These are phyloP conservation scores for Hypoxylon sp. DNA, from an alignment of 2,329 filamentous ascomycete species.

Conservation along the genomic window DNA sequence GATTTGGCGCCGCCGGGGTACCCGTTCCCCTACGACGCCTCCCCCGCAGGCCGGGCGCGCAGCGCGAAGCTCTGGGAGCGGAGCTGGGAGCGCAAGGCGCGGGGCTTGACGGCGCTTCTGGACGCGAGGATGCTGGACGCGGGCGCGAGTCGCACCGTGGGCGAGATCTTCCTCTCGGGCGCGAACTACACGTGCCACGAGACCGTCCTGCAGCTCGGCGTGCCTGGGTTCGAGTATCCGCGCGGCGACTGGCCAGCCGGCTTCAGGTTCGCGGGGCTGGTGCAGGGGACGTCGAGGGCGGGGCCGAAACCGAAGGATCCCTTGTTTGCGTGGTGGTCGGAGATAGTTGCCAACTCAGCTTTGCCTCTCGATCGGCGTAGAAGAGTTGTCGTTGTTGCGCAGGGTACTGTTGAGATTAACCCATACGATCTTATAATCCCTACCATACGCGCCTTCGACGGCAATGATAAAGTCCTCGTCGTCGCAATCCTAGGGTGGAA, in stretches of 20 bases:
- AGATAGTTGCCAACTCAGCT: constrained; percentile 43
- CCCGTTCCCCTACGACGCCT: constrained; percentile 44
- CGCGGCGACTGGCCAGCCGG: constrained; percentile 48
- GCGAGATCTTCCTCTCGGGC: constrained; percentile 45
- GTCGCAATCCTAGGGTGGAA: constrained; percentile 50
- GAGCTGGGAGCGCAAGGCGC: constrained; percentile 41
- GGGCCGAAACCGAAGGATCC: constrained; percentile 18
- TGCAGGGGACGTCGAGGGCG: constrained; percentile 38
- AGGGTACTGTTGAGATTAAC: constrained; percentile 52
- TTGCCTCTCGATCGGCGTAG: constrained; percentile 27
- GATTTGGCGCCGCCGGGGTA: constrained; percentile 49
- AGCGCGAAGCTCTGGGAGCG: constrained; percentile 44
- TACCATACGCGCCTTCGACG: constrained; percentile 47
- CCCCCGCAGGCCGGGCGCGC: constrained; percentile 38
- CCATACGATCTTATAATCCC: constrained; percentile 51
- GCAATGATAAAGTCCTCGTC: constrained; percentile 43
- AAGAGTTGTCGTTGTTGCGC: constrained; percentile 51
- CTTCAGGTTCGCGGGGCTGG: constrained; percentile 49
- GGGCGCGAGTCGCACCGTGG: constrained; percentile 38
- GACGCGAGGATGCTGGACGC: constrained; percentile 42
- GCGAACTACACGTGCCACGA: constrained; percentile 49
- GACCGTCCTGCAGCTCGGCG: constrained; percentile 49
- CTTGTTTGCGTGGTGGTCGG: constrained; percentile 48
- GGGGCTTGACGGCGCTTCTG: constrained; percentile 41
- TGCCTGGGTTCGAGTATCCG: constrained; percentile 51